Conservation (phyloP, 169 alveolate species). For the Cryptosporidium muris region DNA sequence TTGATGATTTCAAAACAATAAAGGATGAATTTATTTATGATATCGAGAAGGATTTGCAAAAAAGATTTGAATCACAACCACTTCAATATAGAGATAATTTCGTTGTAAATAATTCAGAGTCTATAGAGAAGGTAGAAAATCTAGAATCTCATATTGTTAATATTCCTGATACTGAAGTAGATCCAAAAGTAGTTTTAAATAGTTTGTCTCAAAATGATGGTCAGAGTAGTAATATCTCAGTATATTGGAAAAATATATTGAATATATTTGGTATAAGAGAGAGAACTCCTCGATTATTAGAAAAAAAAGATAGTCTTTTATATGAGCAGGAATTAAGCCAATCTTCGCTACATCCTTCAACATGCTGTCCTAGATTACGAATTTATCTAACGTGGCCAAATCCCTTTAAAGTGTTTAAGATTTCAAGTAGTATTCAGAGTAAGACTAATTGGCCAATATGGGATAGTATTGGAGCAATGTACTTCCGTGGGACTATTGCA, state of each 20-base stretch:
- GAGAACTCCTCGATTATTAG: not conserved
- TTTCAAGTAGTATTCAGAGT: constrained; percentile 30
- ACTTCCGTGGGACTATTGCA: constrained; percentile 82
- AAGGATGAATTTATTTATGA: not conserved
- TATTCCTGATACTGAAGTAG: not conserved
- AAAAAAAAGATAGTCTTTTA: constrained; percentile 42
- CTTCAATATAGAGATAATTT: constrained; percentile 10
- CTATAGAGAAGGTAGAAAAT: not conserved
- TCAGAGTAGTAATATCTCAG: not conserved
- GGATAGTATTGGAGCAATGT: constrained; percentile 83
- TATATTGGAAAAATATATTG: constrained; percentile 27
- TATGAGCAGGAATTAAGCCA: constrained; percentile 41
- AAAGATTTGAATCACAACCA: constrained; percentile 1
- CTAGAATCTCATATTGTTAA: not conserved
- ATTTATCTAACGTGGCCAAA: constrained; percentile 41
- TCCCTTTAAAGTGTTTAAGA: constrained; percentile 15
- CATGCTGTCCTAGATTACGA: constrained; percentile 49
- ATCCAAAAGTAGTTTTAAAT: not conserved
- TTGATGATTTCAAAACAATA: not conserved
- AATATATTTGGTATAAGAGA: constrained; percentile 14
- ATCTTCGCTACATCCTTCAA: constrained; percentile 54
- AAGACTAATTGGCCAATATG: constrained; percentile 76
- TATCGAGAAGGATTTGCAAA: not conserved
- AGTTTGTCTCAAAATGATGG: not conserved
- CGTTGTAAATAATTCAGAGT: not conserved